Percentiles rank a stretch among this genome's conserved stretches.
phyloP scores from a whole-genome alignment of 768 basidiomycete species.

The Hericium alpestre region DNA sequence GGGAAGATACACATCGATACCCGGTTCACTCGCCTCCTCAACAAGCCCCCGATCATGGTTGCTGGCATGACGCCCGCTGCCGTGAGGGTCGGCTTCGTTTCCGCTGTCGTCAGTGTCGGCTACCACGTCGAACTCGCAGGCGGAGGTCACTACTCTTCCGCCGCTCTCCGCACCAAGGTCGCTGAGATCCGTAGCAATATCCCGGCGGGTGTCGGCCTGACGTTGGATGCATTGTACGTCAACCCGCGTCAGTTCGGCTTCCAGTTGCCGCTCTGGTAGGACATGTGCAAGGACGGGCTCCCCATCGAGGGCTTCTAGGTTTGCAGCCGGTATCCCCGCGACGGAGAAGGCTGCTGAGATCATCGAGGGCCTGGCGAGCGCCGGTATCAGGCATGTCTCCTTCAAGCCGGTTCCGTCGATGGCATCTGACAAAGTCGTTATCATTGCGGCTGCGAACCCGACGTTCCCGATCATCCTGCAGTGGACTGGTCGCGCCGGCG shows the following conservation, averaged over 20 bases:
- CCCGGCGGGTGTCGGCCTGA: slow-evolving; percentile 83
- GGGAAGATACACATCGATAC: slow-evolving; percentile 91
- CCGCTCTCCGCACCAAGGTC: slow-evolving; percentile 81
- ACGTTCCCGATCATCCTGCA: slow-evolving; percentile 96
- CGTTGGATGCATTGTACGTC: slow-evolving; percentile 93
- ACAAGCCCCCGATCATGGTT: slow-evolving; percentile 98
- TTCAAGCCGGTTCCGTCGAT: slow-evolving; percentile 99
- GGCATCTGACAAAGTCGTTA: slow-evolving; percentile 96
- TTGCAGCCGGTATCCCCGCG: slow-evolving; percentile 93
- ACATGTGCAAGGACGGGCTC: slow-evolving; percentile 89
- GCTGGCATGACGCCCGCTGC: slow-evolving; percentile 99
- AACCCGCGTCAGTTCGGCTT: slow-evolving; percentile 95
- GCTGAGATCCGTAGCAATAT: slow-evolving; percentile 83
- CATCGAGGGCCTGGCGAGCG: slow-evolving; percentile 66
- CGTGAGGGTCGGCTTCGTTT: slow-evolving; percentile 90
- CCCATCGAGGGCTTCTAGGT: slow-evolving; percentile 98
- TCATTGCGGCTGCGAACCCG: slow-evolving; percentile 87
- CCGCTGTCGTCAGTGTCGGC: slow-evolving; percentile 84
- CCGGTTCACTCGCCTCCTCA: slow-evolving; percentile 88
- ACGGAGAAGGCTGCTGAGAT: slow-evolving; percentile 97
- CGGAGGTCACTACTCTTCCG: slow-evolving; percentile 91
- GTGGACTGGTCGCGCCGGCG: slow-evolving; percentile 98
- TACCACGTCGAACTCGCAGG: slow-evolving; percentile 97
- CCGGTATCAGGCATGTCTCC: slow-evolving; percentile 90
- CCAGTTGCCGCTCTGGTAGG: slow-evolving; percentile 97